Base-by-base conservation (phyloP, 371 early-diverging fungal species). In the Apophysomyces trapeziformis region DNA sequence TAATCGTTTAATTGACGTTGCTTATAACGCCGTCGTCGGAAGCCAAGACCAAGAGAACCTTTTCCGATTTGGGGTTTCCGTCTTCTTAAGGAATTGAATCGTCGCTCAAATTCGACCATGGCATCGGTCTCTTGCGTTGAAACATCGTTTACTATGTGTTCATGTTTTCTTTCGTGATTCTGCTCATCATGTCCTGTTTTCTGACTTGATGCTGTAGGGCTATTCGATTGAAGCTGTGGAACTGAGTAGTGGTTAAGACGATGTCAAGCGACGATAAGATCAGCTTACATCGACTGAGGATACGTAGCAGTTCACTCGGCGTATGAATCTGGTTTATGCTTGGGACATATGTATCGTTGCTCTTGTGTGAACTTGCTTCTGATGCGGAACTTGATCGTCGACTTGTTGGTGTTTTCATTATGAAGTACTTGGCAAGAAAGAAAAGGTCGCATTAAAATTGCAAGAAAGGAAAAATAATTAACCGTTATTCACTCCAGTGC, bases 281-380 rank as follows among this genome's bases (percentile, higher is more conserved):
- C 21, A 26, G 21, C 54, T 50, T 50, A 50, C 54, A 50, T 50
- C 54, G 54, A 21, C 54, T 50, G n/a, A 50, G 21, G 4, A 50
- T 50, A 6, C 54, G 54, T 21, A 50, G 21, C 11, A 50, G 54
- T 6, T 50, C 21, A 21, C 54, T 50, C 9, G 54, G 54, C 21
- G 54, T 50, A 26, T 26, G 18, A 18, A 50, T 50, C 21, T 50
- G 21, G 21, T 50, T 50, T 50, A 50, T 16, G 5, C 7, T 50
- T 50, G 54, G 21, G 9, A 4, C 7, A 8, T 21, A 11, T 21
- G 21, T 9, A 9, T 50, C 21, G 21, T 32, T 21, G 4, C 9
- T 50, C 21, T 5, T 50, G 21, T 50, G 21, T 8, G 54, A 50
- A 21, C 21, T 21, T 21, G 54, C 5, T 50, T 50, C 54, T 1